Base-by-base conservation (phyloP, 345 rosid species). In the Microcos paniculata region DNA sequence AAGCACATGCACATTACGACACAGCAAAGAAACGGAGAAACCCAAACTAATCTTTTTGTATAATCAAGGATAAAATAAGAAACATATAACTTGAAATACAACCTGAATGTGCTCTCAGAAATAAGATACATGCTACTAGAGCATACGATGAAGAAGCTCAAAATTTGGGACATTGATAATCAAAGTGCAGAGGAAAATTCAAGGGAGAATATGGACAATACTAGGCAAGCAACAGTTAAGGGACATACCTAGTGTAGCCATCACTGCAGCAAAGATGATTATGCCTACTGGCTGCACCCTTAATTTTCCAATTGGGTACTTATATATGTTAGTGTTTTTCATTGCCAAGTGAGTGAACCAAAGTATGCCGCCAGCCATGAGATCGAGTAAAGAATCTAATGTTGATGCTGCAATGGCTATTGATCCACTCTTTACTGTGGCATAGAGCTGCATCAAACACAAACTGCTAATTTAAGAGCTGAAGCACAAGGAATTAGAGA, bases 251-350 rank as follows among this genome's bases (percentile, higher is more conserved):
- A 96, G 94, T 31, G 98, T 93, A 57, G 99, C 97, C 99, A 95
- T 95, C 53, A 95, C 53, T 12, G 98, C 99, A 24, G 98, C 98
- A 78, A 95, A 93, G 71, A 93, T 83, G 85, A 95, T 86, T 67
- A 95, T 91, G 45, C 99, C 98, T 2, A 95, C 99, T 0, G 98
- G 99, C 71, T 95, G 99, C 70, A 95, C 91, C 83, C 99, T 90
- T 78, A 95, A 79, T 84, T 95, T 95, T 35, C 99, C 99, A 30
- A 95, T 93, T n/a, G 99, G 99, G 46, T 93, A 95, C 66, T 89
- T 87, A 70, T 95, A 95, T 53, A 95, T 88, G 74, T 95, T 95
- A 5, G 88, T 85, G 81, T 72, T 90, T 72, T 88, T 95, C 99
- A 95, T 95, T 13, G 98, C 86, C 77, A 88, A 21, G 72, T 95